Evolutionary conservation across 176 grass and related monocot species (phyloP), one percentile per base, ranked within the genome.

Genomic region (Rhynchospora tenuis): DNA sequence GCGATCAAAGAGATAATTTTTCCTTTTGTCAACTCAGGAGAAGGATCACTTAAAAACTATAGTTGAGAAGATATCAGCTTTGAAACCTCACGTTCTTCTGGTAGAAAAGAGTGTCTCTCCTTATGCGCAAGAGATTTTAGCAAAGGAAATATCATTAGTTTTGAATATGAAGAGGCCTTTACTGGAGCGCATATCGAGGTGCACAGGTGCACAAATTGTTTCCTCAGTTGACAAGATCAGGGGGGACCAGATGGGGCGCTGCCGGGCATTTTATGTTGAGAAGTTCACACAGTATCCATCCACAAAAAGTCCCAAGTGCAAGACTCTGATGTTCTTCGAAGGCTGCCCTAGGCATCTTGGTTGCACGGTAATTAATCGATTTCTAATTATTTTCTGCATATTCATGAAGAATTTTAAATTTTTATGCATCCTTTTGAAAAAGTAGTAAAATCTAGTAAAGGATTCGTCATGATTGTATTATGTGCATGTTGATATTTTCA

Each of bases 311-410:
- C 56, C 78, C 55, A 82, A 82, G 13, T 64, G 44, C 46, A 98
- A 94, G 84, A 94, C 90, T 59, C 80, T 97, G 87, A 97, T 97
- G 95, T 97, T 94, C 78, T 94, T 97, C 84, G 92, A 97, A 84
- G 95, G 90, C 87, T 97, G 95, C 72, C 81, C 91, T 73, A 87
- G 84, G 63, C 90, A 83, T 38, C 82, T 94, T 80, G 95, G 95
- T 71, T 97, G 95, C 92, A 94, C 95, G 88, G 95, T 97, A 97
- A 97, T 86, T 44, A 55, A 77, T 78, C 3, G 63, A 60, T 78
- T 58, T 86, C 16, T 47, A 60, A 56, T 66, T 43, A 48, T 65
- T 76, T 26, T 33, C 5, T 28, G 70, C 27, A 61, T 58, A 51
- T 33, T 15, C 24, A 27, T 31, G 3, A 51, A 13, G 44, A 52